Conservation (phyloP, 2,329 filamentous ascomycete genomes). For the Piedraia hortae region DNA sequence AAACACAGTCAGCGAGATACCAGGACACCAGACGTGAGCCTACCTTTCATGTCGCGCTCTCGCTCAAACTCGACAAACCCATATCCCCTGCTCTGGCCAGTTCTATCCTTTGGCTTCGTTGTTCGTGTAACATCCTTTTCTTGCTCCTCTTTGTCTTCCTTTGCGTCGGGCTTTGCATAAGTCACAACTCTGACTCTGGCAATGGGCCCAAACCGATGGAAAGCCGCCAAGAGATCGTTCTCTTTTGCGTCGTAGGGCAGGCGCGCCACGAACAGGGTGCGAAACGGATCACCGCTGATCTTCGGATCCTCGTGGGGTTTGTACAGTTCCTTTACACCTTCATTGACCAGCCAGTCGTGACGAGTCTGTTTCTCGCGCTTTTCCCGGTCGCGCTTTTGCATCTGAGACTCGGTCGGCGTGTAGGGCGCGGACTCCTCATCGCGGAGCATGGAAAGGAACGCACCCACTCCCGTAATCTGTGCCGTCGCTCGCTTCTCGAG, state of each 20-base stretch:
- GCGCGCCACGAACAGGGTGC: constrained; percentile 74
- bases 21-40: neutral
- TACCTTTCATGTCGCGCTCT: constrained; percentile 99
- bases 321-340: constrained; percentile 38
- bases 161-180: constrained; percentile 18
- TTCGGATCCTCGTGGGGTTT: constrained; percentile 66
- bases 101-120: constrained; percentile 13
- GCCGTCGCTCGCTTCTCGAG: constrained; percentile 58
- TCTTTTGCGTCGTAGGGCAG: constrained; percentile 74
- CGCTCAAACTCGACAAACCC: constrained; percentile 92
- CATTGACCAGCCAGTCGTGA: constrained; percentile 30
- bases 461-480: constrained; percentile 42
- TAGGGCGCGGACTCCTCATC: constrained; percentile 31
- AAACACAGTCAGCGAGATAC: neutral
- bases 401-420: constrained; percentile 70
- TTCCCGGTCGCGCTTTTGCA: constrained; percentile 61
- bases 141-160: constrained; percentile 1
- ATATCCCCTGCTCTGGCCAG: constrained; percentile 56
- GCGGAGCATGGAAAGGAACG: constrained; percentile 44
- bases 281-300: constrained; percentile 78
- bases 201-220: constrained; percentile 77
- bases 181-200: constrained; percentile 51
- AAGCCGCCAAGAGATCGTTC: constrained; percentile 76
- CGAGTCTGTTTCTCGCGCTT: constrained; percentile 51
- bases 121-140: constrained; percentile 1